Evolutionary conservation across 129 eudicot species (phyloP), one percentile per base, ranked within the genome.

Genomic region (Sambucus nigra): DNA sequence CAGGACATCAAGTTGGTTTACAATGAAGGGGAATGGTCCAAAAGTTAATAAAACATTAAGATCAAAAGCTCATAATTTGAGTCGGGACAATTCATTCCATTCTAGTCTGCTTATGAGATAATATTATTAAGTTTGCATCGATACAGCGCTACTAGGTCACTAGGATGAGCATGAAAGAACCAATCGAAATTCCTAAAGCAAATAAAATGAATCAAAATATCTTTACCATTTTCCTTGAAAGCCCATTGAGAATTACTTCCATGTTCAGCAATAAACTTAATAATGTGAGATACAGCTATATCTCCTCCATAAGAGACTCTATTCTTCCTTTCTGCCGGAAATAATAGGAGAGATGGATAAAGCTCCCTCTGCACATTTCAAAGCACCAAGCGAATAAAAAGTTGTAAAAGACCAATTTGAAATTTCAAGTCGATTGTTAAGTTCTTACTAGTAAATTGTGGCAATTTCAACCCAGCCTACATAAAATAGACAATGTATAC

Each of bases 281-380:
- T 61, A 15, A 89, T 61, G 53, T 84, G 76, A 47, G 50, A 29
- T 29, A 78, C 93, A 10, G 82, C 55, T 60, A 74, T 71, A 64
- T 89, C 92, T 55, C 97, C 95, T 18, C 69, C 80, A 47, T 75
- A 89, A 72, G 73, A 42, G 32, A 89, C 57, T 33, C 83, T 70
- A 24, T 70, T 69, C 71, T 84, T 81, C 60, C 74, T 71, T 67
- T 72, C 88, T 25, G 92, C 88, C 59, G 97, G 97, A 70, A 78
- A 89, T 61, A 89, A 72, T 65, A 89, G 63, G 69, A 89, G 68
- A 55, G 81, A 69, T 29, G 97, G 97, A 70, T 80, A 89, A 51
- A 81, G 70, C 65, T 89, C 86, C 73, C 95, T 73, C 97, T 89
- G 97, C 80, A 61, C 50, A 38, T 40, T 16, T 5, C 56, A 11